These are phyloP conservation scores for Cynara cardunculus DNA, from an alignment of 129 eudicot genomes.

Conservation along the genomic window DNA sequence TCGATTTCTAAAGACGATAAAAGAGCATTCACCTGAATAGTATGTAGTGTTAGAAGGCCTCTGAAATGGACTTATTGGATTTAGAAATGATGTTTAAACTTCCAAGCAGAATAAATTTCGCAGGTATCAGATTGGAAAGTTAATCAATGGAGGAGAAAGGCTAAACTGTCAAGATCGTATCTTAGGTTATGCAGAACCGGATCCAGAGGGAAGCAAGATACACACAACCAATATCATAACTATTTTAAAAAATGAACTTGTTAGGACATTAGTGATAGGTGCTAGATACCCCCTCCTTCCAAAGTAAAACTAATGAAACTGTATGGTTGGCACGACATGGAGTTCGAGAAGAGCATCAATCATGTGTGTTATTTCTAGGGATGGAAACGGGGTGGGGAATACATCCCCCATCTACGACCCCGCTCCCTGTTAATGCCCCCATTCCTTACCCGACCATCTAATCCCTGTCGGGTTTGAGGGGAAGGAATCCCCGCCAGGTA, in stretches of 20 bases:
- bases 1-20: slow-evolving; percentile 88
- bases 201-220: neutral
- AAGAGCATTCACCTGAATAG: slow-evolving; percentile 83
- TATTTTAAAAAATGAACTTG: neutral
- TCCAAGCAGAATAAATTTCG: neutral
- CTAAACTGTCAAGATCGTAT: neutral
- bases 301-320: neutral
- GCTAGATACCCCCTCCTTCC: neutral
- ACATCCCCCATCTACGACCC: too few species aligned
- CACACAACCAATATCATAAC: neutral
- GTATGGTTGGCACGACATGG: neutral
- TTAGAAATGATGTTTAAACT: neutral
- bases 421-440: too few species aligned
- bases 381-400: too few species aligned
- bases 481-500: too few species aligned
- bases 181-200: neutral
- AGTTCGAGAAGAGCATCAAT: neutral
- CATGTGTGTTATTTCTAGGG: neutral
- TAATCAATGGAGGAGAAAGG: neutral
- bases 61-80: neutral
- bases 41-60: neutral
- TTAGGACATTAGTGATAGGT: neutral
- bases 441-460: too few species aligned
- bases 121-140: neutral
- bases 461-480: too few species aligned